Percentiles rank a stretch among this genome's conserved stretches.
Evolutionary conservation across 495 filamentous ascomycete species (phyloP).

Genomic region (Rhypophila decipiens): DNA sequence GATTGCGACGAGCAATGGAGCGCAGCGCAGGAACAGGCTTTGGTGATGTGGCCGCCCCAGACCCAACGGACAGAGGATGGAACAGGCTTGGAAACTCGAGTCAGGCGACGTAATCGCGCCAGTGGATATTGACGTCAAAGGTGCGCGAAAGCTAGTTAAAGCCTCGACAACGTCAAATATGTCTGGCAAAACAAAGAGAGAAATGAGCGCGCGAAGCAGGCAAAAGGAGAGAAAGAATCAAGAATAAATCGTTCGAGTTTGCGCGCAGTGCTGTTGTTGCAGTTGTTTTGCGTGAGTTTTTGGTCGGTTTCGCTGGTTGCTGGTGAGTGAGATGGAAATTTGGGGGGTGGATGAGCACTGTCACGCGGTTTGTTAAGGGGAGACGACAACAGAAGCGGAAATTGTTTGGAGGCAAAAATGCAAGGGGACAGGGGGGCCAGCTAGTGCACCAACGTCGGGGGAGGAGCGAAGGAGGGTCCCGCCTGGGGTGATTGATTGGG

Average conservation of each 20-base stretch:
- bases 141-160: constrained; percentile 35
- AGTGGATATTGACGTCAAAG: constrained; percentile 7
- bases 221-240: constrained; percentile 4
- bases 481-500: constrained; percentile 18
- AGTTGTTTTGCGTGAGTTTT: constrained; percentile 16
- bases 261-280: not conserved
- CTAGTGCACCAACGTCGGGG: constrained; percentile 17
- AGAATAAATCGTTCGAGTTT: constrained; percentile 14
- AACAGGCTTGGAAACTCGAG: constrained; percentile 3
- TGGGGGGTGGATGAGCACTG: constrained; percentile 22
- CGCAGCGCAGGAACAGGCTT: constrained; percentile 2
- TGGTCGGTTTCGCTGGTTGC: constrained; percentile 16
- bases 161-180: constrained; percentile 20
- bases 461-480: constrained; percentile 11
- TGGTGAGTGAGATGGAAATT: constrained; percentile 19
- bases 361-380: constrained; percentile 30
- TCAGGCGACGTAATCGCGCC: constrained; percentile 12
- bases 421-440: constrained; percentile 22
- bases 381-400: constrained; percentile 15
- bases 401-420: constrained; percentile 29
- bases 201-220: constrained; percentile 26
- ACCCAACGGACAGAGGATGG: constrained; percentile 21
- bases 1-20: constrained; percentile 2
- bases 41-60: constrained; percentile 24
- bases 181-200: constrained; percentile 8